Evolutionary conservation across 2,329 filamentous ascomycete species (phyloP), one percentile per base, ranked within the genome.

Genomic region (Monilinia fructigena): DNA sequence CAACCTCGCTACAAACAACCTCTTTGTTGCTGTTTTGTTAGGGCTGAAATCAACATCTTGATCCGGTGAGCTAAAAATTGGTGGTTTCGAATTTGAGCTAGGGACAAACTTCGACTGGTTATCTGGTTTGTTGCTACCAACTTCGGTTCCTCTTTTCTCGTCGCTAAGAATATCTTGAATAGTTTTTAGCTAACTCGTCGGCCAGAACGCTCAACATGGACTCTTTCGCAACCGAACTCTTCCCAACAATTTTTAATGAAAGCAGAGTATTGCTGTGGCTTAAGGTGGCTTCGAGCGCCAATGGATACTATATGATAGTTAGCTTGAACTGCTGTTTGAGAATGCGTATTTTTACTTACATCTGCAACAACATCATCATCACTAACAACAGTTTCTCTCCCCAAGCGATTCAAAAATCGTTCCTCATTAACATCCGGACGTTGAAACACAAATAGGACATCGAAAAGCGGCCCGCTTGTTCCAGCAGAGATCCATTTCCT

Each of bases 381-480:
- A 26, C 85, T 80, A 2, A 80, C 81, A 23, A 85, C 80, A 2
- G 82, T 68, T 12, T 83, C 73, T 0, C 77, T 78, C 88, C 91
- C 93, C 1, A 86, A 71, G 1, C 71, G 65, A 2, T 77, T 71
- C 4, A 76, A 69, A n/a, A 73, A 74, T 1, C 67, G 54, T 0
- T 73, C 66, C 0, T 72, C 67, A 0, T 73, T 69, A 0, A 77
- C 72, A 11, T 71, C 68, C 3, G 85, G 79, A 47, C 83, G 81
- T 73, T 96, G 90, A 74, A 94, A 97, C 0, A 92, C 89, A 71
- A 97, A 96, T 1, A 97, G 79, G 0, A 83, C 89, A 67, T 96
- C 89, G 74, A 97, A 97, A 2, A 94, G 77, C 0, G 85, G 81
- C 53, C 84, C 76, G n/a, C 78, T 77, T 0, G 79, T 79, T 50